Evolutionary conservation across 2,329 filamentous ascomycete species (phyloP), one percentile per base, ranked within the genome.

Genomic region (Oidium heveae): DNA sequence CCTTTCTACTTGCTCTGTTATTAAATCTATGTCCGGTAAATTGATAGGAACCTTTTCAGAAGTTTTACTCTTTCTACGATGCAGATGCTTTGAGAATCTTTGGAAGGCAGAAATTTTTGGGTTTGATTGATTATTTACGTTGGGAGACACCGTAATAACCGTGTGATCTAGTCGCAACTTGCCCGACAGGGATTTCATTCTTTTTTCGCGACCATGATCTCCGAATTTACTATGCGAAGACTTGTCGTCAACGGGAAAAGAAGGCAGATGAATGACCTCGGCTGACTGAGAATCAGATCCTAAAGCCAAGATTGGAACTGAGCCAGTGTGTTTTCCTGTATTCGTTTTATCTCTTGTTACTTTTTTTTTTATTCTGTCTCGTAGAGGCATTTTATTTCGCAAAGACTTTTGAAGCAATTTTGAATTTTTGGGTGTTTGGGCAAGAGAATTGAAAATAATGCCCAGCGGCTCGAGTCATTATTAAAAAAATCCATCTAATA

Each of bases 221-320:
- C 52, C 46, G 43, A 52, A 54, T 12, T 58, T 54, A 15, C 56
- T 54, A 16, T 47, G 55, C 15, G 56, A 24, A 18, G 58, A 58
- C 63, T 57, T 58, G 61, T 70, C 71, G 15, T 68, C 68, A 22
- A 10, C 60, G 55, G 52, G 55, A 73, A 73, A 54, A 66, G 4
- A 65, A 7, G 86, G 83, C 12, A 85, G 84, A 55, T 78, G 72
- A 65, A 94, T 85, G 59, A 82, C 71, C 66, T 95, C 86, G 65
- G 87, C 76, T 1, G 81, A 79, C 59, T 79, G 69, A 0, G 88
- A 94, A 64, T 94, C 89, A 59, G 58, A 93, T 86, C 87, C 82
- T 63, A 91, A 74, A 69, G 95, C 86, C 58, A 75, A 86, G 70
- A 95, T 86, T 61, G 33, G n/a, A 39, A 41, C 39, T 16, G 84